A percentile compares a stretch with the other conserved stretches of the same genome.
Evolutionary conservation across 768 basidiomycete species (phyloP).

Genomic region (Trametes cinnabarina): DNA sequence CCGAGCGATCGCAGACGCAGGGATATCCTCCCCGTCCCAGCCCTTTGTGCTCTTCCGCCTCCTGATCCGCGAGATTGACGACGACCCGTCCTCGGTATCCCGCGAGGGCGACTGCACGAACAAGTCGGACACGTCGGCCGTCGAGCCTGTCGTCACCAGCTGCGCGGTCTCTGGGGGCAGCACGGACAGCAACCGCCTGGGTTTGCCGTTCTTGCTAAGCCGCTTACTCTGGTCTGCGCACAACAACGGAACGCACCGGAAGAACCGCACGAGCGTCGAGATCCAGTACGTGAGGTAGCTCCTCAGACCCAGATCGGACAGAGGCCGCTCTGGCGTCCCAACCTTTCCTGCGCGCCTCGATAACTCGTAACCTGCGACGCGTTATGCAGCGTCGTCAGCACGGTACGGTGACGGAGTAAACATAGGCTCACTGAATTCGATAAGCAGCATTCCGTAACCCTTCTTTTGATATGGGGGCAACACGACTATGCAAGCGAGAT

Average conservation of each 20-base stretch:
- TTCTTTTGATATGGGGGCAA: conserved; percentile 89
- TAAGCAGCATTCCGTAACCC: conserved; percentile 93
- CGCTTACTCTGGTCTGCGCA: not conserved
- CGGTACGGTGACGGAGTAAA: not conserved
- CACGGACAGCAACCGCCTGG: conserved; percentile 56
- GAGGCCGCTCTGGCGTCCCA: conserved; percentile 91
- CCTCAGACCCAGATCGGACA: conserved; percentile 89
- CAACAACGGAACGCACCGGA: conserved; percentile 46
- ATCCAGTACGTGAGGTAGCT: conserved; percentile 92
- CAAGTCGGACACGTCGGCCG: conserved; percentile 27
- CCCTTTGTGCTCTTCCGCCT: conserved; percentile 60
- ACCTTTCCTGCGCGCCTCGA: conserved; percentile 76
- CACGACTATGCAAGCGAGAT: conserved; percentile 94
- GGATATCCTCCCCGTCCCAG: conserved; percentile 65
- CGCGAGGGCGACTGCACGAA: conserved; percentile 23
- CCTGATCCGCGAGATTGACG: conserved; percentile 29
- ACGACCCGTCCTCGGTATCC: conserved; percentile 20
- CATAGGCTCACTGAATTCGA: conserved; percentile 84
- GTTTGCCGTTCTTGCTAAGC: not conserved
- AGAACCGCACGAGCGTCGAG: conserved; percentile 78
- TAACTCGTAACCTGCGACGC: conserved; percentile 79
- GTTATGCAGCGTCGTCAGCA: not conserved
- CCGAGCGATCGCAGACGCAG: conserved; percentile 15
- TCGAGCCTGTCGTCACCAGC: conserved; percentile 42
- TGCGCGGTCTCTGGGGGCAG: conserved; percentile 53